These are phyloP conservation scores for Chloromonas sp. DNA, from an alignment of 163 green algal genomes.

Conservation along the genomic window DNA sequence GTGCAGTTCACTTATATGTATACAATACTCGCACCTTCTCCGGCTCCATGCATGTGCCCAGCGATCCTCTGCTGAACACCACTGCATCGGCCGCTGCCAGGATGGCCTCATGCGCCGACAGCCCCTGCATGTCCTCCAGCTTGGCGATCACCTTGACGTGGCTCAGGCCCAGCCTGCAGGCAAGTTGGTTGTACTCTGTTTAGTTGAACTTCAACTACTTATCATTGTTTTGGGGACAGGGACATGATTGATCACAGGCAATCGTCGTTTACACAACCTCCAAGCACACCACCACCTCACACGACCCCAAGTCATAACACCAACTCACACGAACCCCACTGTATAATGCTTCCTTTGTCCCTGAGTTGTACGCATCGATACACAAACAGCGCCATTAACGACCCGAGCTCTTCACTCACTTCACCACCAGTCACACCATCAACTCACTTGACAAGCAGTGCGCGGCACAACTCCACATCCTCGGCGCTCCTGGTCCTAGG, in stretches of 20 bases:
- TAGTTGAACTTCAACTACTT: background rate
- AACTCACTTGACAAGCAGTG: background rate
- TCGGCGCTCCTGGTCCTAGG: slow-evolving; percentile 17
- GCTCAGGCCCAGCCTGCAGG: background rate
- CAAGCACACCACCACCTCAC: too few relatives aligned
- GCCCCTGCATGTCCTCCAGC: slow-evolving; percentile 49
- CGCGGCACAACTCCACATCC: slow-evolving; percentile 55
- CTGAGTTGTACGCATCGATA: too few relatives aligned
- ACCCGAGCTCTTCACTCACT: too few relatives aligned
- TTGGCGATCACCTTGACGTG: slow-evolving; percentile 49
- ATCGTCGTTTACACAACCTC: too few relatives aligned
- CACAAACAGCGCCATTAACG: too few relatives aligned
- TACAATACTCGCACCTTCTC: slow-evolving; percentile 41
- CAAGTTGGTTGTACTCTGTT: background rate
- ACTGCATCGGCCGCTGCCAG: slow-evolving; percentile 49
- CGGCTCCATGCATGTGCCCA: slow-evolving; percentile 59
- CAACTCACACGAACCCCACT: too few relatives aligned
- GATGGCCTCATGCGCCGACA: slow-evolving; percentile 44
- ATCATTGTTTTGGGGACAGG: background rate
- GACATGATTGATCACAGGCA: too few relatives aligned
- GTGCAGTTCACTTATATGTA: too few relatives aligned
- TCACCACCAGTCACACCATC: too few relatives aligned
- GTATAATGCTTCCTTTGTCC: too few relatives aligned
- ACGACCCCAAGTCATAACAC: too few relatives aligned
- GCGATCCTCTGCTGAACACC: slow-evolving; percentile 56